Evolutionary conservation across 768 basidiomycete genomes (phyloP).

Genomic region (Lentinula sp.): DNA sequence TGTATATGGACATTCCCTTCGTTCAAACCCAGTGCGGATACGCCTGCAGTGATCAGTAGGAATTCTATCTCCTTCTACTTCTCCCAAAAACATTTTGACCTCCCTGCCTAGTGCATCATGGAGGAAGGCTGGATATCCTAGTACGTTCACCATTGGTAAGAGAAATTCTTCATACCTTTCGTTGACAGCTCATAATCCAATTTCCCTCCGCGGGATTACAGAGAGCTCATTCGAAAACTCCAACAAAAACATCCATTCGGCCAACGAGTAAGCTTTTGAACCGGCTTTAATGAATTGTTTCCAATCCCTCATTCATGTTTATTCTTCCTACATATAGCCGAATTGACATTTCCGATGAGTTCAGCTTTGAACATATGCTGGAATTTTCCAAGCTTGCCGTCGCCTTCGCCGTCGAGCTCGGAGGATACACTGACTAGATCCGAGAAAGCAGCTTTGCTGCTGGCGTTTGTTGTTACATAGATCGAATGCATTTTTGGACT

Average conservation of each 20-base stretch:
- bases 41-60: conserved; percentile 90
- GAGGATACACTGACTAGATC: conserved; percentile 35
- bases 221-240: conserved; percentile 72
- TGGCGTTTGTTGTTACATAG: neutral
- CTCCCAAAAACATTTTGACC: conserved; percentile 11
- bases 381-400: conserved; percentile 84
- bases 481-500: neutral
- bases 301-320: neutral
- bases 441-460: neutral
- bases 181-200: neutral
- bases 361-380: conserved; percentile 86
- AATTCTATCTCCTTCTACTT: conserved; percentile 18
- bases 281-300: neutral
- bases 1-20: conserved; percentile 81
- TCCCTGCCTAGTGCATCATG: conserved; percentile 56
- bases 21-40: conserved; percentile 90
- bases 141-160: conserved; percentile 75
- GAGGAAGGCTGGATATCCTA: conserved; percentile 81
- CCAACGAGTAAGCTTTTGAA: conserved; percentile 58
- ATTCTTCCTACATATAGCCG: conserved; percentile 40
- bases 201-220: conserved; percentile 10
- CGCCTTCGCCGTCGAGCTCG: conserved; percentile 74
- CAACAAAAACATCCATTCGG: conserved; percentile 80
- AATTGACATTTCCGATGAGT: conserved; percentile 81
- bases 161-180: neutral